Percentiles rank a stretch among this genome's conserved stretches.
Evolutionary conservation across 768 basidiomycete species (phyloP).

Genomic region (Lactarius akahatsu): DNA sequence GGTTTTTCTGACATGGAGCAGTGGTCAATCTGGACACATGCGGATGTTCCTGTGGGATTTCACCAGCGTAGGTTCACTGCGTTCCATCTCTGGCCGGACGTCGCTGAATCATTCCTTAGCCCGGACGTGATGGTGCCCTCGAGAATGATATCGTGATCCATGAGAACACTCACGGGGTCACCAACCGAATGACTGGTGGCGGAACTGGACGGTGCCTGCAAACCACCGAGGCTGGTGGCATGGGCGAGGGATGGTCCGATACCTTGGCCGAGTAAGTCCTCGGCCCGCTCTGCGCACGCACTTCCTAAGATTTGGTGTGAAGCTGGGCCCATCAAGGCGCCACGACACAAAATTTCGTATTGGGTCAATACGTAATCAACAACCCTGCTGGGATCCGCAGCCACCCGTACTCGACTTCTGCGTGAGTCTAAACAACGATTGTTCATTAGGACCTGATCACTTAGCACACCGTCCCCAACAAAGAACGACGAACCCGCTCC

Average conservation of each 20-base stretch:
- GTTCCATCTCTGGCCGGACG: slow-evolving; percentile 5
- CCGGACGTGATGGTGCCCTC: slow-evolving; percentile 62
- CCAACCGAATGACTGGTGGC: slow-evolving; percentile 49
- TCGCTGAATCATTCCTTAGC: slow-evolving; percentile 34
- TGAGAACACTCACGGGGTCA: slow-evolving; percentile 43
- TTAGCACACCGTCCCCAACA: too few relatives aligned
- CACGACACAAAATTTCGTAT: slow-evolving; percentile 37
- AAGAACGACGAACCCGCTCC: too few relatives aligned
- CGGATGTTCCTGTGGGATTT: slow-evolving; percentile 40
- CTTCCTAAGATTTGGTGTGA: slow-evolving; percentile 3
- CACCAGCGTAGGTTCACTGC: slow-evolving; percentile 34
- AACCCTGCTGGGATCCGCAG: too few relatives aligned
- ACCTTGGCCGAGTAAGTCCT: slow-evolving; percentile 31
- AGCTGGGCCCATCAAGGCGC: slow-evolving; percentile 42
- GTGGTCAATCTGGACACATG: slow-evolving; percentile 44
- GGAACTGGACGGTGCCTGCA: slow-evolving; percentile 60
- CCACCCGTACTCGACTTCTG: too few relatives aligned
- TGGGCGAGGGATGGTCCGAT: slow-evolving; percentile 75
- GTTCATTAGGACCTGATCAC: too few relatives aligned
- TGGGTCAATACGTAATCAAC: slow-evolving; percentile 22
- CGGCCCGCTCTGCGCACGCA: background rate
- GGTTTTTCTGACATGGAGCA: background rate
- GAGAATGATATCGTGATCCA: slow-evolving; percentile 58
- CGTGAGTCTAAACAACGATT: too few relatives aligned
- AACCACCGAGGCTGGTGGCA: slow-evolving; percentile 59